Base-by-base conservation (phyloP, 1,139 yeast species). In the Kluyveromyces marxianus region DNA sequence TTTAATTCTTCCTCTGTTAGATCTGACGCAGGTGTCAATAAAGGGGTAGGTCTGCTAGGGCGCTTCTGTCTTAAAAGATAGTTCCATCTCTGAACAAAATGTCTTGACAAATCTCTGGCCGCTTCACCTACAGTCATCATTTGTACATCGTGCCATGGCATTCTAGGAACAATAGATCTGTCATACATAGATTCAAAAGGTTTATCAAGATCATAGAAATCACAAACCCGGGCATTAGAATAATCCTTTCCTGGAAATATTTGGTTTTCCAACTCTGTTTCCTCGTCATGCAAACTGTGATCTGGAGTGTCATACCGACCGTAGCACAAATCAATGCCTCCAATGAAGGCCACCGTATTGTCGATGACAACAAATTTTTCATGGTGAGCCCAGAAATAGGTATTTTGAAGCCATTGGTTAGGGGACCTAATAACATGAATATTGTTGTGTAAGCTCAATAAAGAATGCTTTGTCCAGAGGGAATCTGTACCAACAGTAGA, bases 71-170 rank as follows among this genome's bases (percentile, higher is more conserved):
- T 78, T 44, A 92, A 66, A 42, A 92, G 71, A 58, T 88, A 94
- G 63, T 94, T 94, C 99, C 99, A 94, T 57, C 99, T 77, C 67
- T 94, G 98, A 10, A 90, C 95, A 66, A 94, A 94, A 65, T 92
- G 98, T 47, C 98, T 77, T 0, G 95, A 77, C 49, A 92, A 69
- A 65, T 94, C 99, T 50, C 97, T 74, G 0, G 97, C 98, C 4
- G 90, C 81, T 58, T 90, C 95, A n/a, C 99, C 99, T 7, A 90
- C 79, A 2, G 95, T 81, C 69, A 89, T 80, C 95, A 90, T 92
- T 59, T 92, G 97, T 40, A 94, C 87, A 72, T 94, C 99, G 65
- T 94, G 99, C 99, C 98, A 94, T 4, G 98, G 98, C 99, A 94
- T 94, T 58, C 99, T 76, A 3, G 98, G 97, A 14, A 79, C 76